phyloP scores from a whole-genome alignment of 352 stramenopile species.

The Phytophthora fragariae region DNA sequence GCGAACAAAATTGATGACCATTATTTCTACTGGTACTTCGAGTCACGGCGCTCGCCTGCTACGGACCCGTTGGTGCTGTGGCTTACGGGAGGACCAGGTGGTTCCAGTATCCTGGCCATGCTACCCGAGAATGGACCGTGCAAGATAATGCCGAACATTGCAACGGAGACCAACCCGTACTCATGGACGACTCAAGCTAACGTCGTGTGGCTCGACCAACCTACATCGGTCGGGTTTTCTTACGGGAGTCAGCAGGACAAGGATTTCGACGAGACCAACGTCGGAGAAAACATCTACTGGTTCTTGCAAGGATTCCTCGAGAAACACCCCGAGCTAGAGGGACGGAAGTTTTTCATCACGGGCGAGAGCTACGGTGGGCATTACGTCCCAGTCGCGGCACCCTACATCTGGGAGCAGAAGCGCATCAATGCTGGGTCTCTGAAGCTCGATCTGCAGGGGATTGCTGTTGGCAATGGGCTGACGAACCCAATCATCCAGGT shows the following conservation, averaged over 20 bases:
- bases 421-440: background rate
- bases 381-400: background rate
- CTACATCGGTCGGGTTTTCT: background rate
- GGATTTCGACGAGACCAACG: background rate
- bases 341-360: background rate
- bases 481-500: background rate
- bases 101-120: conserved; percentile 50
- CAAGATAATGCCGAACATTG: background rate
- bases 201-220: background rate
- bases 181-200: background rate
- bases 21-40: conserved; percentile 68
- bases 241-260: background rate
- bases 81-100: conserved; percentile 52
- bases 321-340: background rate
- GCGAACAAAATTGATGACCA: conserved; percentile 46
- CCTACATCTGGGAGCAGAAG: background rate
- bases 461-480: background rate
- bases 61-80: conserved; percentile 75
- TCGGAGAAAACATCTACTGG: background rate
- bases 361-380: background rate
- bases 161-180: background rate
- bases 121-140: conserved; percentile 54
- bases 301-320: background rate
- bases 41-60: conserved; percentile 44
- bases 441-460: background rate